Conservation (phyloP, 2,329 filamentous ascomycete genomes). For the Aspergillus intermedius region DNA sequence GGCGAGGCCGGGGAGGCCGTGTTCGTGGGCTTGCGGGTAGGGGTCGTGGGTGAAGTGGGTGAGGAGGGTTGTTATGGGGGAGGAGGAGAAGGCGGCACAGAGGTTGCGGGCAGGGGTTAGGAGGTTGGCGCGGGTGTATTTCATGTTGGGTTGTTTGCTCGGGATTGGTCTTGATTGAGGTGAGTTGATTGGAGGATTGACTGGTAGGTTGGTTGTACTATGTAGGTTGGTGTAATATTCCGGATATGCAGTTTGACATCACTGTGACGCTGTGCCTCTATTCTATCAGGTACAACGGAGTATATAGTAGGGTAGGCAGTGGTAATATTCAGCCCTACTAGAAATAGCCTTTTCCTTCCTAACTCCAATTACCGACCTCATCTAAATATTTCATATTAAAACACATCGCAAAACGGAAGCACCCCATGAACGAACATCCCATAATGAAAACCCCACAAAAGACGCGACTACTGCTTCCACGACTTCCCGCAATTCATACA, state of each 20-base stretch:
- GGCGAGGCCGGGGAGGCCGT: constrained; percentile 35
- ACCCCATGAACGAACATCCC: constrained; percentile 4
- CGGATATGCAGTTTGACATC: not conserved
- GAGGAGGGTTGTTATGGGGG: constrained; percentile 21
- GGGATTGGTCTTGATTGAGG: not conserved
- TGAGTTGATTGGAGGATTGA: not conserved
- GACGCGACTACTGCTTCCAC: constrained; percentile 34
- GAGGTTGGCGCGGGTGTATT: constrained; percentile 13
- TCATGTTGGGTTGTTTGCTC: not conserved
- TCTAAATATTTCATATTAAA: not conserved
- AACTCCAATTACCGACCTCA: not conserved
- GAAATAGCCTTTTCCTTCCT: not conserved
- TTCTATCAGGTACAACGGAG: too few species aligned
- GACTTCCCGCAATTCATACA: constrained; percentile 44
- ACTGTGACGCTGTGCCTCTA: not conserved
- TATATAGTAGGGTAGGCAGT: too few species aligned
- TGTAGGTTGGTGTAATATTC: not conserved
- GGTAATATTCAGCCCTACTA: too few species aligned
- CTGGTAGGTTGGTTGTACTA: too few species aligned
- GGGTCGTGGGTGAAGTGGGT: constrained; percentile 29
- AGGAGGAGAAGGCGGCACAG: constrained; percentile 24
- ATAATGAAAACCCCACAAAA: constrained; percentile 3
- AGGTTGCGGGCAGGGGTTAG: constrained; percentile 21
- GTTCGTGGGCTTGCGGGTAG: constrained; percentile 27
- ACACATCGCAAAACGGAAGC: not conserved